Conservation (phyloP, 345 rosid species). For the Microcos paniculata region DNA sequence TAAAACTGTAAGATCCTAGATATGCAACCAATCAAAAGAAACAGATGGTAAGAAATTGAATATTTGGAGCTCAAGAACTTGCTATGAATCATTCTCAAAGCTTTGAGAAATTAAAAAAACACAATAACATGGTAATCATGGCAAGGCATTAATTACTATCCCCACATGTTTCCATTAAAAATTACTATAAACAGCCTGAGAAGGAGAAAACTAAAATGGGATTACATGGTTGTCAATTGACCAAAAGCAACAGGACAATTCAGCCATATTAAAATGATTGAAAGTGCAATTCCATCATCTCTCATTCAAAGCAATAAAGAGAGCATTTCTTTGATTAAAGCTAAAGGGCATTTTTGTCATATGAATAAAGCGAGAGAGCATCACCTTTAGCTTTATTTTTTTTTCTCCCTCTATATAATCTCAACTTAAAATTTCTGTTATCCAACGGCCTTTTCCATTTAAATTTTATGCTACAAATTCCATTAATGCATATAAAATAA, state of each 20-base stretch:
- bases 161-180: background rate
- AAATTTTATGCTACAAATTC: background rate
- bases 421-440: constrained; percentile 53
- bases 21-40: background rate
- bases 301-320: constrained; percentile 54
- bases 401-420: constrained; percentile 13
- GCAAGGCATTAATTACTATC: constrained; percentile 12
- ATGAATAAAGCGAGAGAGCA: constrained; percentile 30
- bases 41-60: background rate
- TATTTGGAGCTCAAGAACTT: background rate
- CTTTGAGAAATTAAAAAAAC: background rate
- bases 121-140: background rate
- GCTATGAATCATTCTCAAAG: background rate
- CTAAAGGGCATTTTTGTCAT: constrained; percentile 48
- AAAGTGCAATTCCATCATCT: constrained; percentile 52
- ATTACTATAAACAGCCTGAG: background rate
- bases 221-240: constrained; percentile 19
- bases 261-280: constrained; percentile 37
- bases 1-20: background rate
- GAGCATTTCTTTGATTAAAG: constrained; percentile 53
- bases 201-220: background rate
- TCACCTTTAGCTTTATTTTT: constrained; percentile 41
- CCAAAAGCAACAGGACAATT: constrained; percentile 38
- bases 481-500: background rate
- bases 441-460: constrained; percentile 33